A percentile compares a stretch with the other conserved stretches of the same genome.
These are phyloP conservation scores for Laburnicola sp. DNA, from an alignment of 2,329 filamentous ascomycete species.

Conservation along the genomic window DNA sequence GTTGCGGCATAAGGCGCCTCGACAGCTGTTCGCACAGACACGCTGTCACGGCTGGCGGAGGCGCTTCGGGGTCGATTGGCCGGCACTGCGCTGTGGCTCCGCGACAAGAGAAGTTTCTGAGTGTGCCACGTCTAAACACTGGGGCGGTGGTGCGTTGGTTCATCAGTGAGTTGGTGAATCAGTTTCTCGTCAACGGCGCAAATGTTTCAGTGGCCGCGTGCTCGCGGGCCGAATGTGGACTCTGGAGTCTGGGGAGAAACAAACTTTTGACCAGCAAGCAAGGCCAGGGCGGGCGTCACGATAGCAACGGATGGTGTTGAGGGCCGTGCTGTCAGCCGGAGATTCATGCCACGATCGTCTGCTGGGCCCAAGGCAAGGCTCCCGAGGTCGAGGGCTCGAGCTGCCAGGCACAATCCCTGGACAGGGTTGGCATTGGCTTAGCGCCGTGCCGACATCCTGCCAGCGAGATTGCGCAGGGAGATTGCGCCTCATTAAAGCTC, in stretches of 20 bases:
- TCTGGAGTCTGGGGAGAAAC: conserved; percentile 21
- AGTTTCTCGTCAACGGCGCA: conserved; percentile 3
- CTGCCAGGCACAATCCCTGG: not conserved
- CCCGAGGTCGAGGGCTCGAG: not conserved
- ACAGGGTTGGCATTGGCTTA: conserved; percentile 6
- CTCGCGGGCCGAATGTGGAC: conserved; percentile 16
- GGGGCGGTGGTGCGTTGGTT: not conserved
- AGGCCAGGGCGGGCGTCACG: no score
- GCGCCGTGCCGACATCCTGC: conserved; percentile 5
- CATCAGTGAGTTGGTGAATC: not conserved
- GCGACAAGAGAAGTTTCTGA: conserved; percentile 18
- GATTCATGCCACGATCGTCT: conserved; percentile 8
- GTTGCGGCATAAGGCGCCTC: conserved; percentile 11
- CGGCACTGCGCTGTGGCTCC: conserved; percentile 10
- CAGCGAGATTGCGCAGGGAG: conserved; percentile 33
- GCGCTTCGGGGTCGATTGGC: conserved; percentile 13
- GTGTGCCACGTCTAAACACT: conserved; percentile 15
- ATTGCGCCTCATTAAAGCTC: conserved; percentile 32
- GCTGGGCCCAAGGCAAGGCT: not conserved
- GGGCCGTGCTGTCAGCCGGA: conserved; percentile 5
- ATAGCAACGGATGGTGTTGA: conserved; percentile 12
- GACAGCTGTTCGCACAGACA: conserved; percentile 17
- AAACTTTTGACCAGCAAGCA: no score
- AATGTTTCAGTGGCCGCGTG: conserved; percentile 28
- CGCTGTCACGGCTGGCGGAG: conserved; percentile 16